These are phyloP conservation scores for Monilinia fructicola DNA, from an alignment of 2,329 filamentous ascomycete species.

Conservation along the genomic window DNA sequence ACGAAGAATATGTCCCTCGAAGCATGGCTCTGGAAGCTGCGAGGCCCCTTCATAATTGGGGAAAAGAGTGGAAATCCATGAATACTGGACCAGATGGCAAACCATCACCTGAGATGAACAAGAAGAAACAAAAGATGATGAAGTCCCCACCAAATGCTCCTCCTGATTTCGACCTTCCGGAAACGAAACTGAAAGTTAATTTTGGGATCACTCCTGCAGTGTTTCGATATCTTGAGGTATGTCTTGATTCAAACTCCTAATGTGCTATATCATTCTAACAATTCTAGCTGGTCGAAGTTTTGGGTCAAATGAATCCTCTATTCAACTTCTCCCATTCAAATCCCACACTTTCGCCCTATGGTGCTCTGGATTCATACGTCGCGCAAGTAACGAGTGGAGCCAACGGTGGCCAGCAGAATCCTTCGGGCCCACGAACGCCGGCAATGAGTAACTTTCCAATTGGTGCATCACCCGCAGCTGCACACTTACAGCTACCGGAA, in stretches of 20 bases:
- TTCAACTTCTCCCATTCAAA: slow-evolving; percentile 59
- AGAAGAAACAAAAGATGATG: slow-evolving; percentile 61
- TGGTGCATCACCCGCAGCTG: slow-evolving; percentile 58
- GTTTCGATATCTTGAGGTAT: slow-evolving; percentile 64
- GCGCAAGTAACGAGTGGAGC: slow-evolving; percentile 42
- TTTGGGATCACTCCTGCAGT: slow-evolving; percentile 62
- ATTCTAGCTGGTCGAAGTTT: slow-evolving; percentile 59
- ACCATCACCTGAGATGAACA: slow-evolving; percentile 65
- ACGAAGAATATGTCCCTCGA: slow-evolving; percentile 83
- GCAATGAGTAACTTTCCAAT: slow-evolving; percentile 49
- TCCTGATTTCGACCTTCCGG: slow-evolving; percentile 61
- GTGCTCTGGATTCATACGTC: slow-evolving; percentile 62
- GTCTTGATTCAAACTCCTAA: not conserved
- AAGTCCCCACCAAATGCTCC: slow-evolving; percentile 60
- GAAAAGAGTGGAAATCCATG: slow-evolving; percentile 63
- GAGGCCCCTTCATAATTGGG: slow-evolving; percentile 61
- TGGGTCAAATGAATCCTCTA: slow-evolving; percentile 65
- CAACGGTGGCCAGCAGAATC: slow-evolving; percentile 32
- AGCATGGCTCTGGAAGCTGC: slow-evolving; percentile 61
- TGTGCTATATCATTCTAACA: not conserved
- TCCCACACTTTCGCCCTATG: slow-evolving; percentile 55
- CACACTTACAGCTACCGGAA: slow-evolving; percentile 58
- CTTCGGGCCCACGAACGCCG: slow-evolving; percentile 37
- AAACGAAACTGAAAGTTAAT: slow-evolving; percentile 55
- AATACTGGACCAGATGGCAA: slow-evolving; percentile 56